Conservation (phyloP, 257 asterid species). For the Solanum chilense region DNA sequence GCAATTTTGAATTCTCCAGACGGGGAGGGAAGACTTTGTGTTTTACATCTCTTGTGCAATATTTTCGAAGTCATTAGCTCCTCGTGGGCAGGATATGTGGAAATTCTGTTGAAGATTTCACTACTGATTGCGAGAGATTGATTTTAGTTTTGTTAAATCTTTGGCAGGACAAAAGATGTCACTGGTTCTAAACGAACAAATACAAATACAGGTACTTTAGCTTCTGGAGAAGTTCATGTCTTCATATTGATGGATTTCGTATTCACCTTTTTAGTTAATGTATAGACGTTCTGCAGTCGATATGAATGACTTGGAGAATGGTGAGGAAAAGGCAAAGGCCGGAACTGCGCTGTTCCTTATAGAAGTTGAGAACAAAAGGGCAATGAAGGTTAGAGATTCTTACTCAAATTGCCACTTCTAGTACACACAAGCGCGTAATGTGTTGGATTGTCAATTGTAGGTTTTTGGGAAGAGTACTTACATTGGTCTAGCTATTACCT, state of each 20-base stretch:
- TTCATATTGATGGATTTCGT: background rate
- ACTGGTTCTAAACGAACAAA: background rate
- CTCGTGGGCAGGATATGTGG: background rate
- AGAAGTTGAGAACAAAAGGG: slow-evolving; percentile 65
- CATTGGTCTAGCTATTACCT: slow-evolving; percentile 63
- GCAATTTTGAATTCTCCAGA: background rate
- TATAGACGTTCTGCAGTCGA: background rate
- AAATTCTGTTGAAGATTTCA: background rate
- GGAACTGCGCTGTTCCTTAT: slow-evolving; percentile 78
- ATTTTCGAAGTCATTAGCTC: background rate
- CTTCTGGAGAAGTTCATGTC: background rate
- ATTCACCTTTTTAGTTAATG: background rate
- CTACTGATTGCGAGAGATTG: background rate
- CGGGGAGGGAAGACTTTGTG: background rate
- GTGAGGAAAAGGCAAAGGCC: slow-evolving; percentile 38
- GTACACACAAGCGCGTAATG: background rate
- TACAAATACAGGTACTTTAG: background rate
- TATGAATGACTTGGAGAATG: slow-evolving; percentile 36
- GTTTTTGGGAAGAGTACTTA: slow-evolving; percentile 75
- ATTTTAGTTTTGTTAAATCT: background rate
- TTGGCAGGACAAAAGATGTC: slow-evolving; percentile 5
- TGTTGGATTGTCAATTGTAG: slow-evolving; percentile 14
- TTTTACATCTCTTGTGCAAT: background rate
- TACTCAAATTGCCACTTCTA: background rate
- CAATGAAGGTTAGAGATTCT: slow-evolving; percentile 60